Evolutionary conservation across 805 yeast species (phyloP).

Genomic region (Lachancea mirantina): DNA sequence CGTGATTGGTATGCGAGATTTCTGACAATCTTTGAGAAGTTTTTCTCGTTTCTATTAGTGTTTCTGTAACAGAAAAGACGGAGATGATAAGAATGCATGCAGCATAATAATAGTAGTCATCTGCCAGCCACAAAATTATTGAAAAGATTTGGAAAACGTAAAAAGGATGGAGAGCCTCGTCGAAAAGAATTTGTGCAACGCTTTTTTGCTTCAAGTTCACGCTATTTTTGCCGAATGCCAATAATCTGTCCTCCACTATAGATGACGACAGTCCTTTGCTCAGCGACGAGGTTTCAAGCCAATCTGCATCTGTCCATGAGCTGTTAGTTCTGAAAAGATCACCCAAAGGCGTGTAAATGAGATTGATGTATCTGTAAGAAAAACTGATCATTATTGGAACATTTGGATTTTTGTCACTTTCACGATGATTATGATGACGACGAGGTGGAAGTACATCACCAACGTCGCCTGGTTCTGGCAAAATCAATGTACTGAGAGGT

Average conservation of each 20-base stretch:
- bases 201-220: constrained; percentile 73
- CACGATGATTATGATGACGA: constrained; percentile 17
- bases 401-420: constrained; percentile 30
- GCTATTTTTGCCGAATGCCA: constrained; percentile 72
- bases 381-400: constrained; percentile 66
- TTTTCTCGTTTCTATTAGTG: constrained; percentile 77
- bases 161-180: constrained; percentile 92
- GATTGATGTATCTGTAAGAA: constrained; percentile 74
- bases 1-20: constrained; percentile 68
- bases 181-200: constrained; percentile 55
- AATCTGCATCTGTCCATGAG: constrained; percentile 78
- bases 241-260: constrained; percentile 55
- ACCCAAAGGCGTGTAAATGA: constrained; percentile 79
- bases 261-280: constrained; percentile 65
- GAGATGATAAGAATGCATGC: constrained; percentile 86
- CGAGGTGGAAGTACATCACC: constrained; percentile 12
- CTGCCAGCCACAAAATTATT: constrained; percentile 84
- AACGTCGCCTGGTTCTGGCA: constrained; percentile 33
- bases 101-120: constrained; percentile 90
- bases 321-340: constrained; percentile 78
- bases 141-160: constrained; percentile 93
- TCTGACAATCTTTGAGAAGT: constrained; percentile 66
- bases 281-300: constrained; percentile 55
- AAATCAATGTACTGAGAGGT: constrained; percentile 61
- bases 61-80: constrained; percentile 65